Base-by-base conservation (phyloP, 2,329 filamentous ascomycete species). In the Fonsecaea monophora region DNA sequence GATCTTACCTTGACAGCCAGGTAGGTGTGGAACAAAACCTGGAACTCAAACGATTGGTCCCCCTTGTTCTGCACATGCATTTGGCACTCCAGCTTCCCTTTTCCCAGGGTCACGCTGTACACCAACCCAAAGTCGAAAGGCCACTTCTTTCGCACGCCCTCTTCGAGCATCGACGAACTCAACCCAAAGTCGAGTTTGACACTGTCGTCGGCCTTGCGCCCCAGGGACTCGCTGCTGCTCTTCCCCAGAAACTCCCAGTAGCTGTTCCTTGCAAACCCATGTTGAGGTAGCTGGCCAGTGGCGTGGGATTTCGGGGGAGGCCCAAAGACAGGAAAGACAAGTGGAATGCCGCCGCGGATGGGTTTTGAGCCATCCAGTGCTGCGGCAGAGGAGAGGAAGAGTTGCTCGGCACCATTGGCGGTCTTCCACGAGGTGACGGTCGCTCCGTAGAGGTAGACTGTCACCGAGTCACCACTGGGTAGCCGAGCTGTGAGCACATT, bases 101-200 rank as follows among this genome's bases (percentile, higher is more conserved):
- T 88, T 69, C 87, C 88, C 71, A 99, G 82, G 2, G 92, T 96
- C 66, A 99, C 92, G 75, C 91, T 96, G 84, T 99, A 99, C 64
- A 97, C 90, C 60, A 98, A 85, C 4, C 90, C 91, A 78, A 99
- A 99, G 70, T 91, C 88, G 76, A 90, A 90, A 2, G 91, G 90
- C 95, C 95, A 99, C 30, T 89, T 86, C 73, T 86, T 85, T 76
- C 86, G 87, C 72, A 86, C 85, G 53, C 89, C 86, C 0, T 89
- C 87, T 71, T 85, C 86, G 65, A 98, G 83, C 75, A 89, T 90
- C 60, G 86, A 84, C 34, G 88, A 86, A 60, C 90, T 92, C 40
- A 99, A 88, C 34, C 94, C 95, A 78, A 99, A 98, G 82, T 99
- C 95, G 68, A 99, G 89, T 85, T 96, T 97, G 71, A 98, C 89